phyloP scores from a whole-genome alignment of 2,329 filamentous ascomycete species.

The Furcasterigmium furcatum region DNA sequence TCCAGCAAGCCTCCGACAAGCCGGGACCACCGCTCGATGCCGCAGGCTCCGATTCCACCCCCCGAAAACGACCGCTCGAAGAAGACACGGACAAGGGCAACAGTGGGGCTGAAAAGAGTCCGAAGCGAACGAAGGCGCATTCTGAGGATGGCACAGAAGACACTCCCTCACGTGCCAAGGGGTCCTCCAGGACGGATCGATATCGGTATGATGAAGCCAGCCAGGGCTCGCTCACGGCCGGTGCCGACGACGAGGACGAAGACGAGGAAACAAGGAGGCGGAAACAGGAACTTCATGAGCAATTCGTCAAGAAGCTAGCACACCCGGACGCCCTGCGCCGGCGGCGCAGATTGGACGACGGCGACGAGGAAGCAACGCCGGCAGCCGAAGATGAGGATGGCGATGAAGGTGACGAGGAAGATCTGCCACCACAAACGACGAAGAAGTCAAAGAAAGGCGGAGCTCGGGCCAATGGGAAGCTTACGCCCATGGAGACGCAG shows the following conservation, averaged over 20 bases:
- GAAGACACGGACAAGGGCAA: conserved; percentile 43
- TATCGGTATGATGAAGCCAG: conserved; percentile 47
- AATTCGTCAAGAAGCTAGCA: conserved; percentile 88
- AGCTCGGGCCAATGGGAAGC: conserved; percentile 54
- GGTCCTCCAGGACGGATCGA: conserved; percentile 42
- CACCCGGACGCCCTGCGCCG: conserved; percentile 77
- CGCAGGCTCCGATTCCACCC: conserved; percentile 16
- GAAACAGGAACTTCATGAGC: conserved; percentile 72
- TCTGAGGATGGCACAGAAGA: conserved; percentile 32
- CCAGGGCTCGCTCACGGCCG: conserved; percentile 33
- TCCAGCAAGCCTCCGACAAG: conserved; percentile 20
- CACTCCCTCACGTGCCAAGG: conserved; percentile 26
- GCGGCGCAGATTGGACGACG: conserved; percentile 51
- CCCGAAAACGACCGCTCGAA: conserved; percentile 49
- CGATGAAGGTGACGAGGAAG: conserved; percentile 49
- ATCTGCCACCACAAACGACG: conserved; percentile 41
- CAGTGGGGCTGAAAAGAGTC: conserved; percentile 28
- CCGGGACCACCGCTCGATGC: conserved; percentile 5
- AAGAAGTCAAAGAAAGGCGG: conserved; percentile 65
- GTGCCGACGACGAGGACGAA: conserved; percentile 40
- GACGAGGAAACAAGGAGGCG: conserved; percentile 48
- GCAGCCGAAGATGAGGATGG: conserved; percentile 51
- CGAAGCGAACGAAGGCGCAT: conserved; percentile 42
- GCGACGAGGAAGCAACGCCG: conserved; percentile 48
- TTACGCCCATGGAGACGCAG: conserved; percentile 93